Conservation (phyloP, 352 stramenopile species). For the Phytophthora syringae region DNA sequence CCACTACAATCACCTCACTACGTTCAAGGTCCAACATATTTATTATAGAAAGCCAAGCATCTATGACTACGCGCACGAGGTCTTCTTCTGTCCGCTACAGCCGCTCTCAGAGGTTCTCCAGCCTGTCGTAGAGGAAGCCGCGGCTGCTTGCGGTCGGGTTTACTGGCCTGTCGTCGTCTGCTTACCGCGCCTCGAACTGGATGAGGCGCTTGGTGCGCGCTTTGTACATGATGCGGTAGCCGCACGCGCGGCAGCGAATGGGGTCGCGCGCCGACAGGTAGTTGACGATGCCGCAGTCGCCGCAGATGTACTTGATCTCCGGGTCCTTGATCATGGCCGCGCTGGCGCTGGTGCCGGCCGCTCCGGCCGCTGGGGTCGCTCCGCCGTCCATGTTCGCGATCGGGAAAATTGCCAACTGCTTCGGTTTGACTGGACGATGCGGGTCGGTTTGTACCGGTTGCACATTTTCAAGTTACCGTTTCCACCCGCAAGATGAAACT, state of each 20-base stretch:
- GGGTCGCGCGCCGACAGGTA: conserved; percentile 95
- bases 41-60: conserved; percentile 38
- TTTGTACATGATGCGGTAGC: conserved; percentile 99
- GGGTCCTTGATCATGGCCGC: conserved; percentile 78
- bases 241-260: conserved; percentile 96
- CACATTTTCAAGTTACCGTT: no score
- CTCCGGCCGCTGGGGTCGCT: conserved; percentile 74
- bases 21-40: conserved; percentile 35
- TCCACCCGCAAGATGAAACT: no score
- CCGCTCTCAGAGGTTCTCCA: no score
- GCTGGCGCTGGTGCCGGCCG: conserved; percentile 52
- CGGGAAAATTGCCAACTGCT: conserved; percentile 44
- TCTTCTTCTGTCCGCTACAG: no score
- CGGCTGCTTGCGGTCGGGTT: no score
- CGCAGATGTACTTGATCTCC: conserved; percentile 97
- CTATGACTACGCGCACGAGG: conserved; percentile 20
- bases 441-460: no score
- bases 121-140: no score
- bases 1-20: not conserved
- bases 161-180: conserved; percentile 4
- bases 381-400: no score
- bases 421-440: no score
- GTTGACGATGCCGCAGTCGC: conserved; percentile 96
- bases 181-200: conserved; percentile 91
- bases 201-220: conserved; percentile 95